Conservation (phyloP, 2,329 filamentous ascomycete genomes). For the Trematosphaeria pertusa region DNA sequence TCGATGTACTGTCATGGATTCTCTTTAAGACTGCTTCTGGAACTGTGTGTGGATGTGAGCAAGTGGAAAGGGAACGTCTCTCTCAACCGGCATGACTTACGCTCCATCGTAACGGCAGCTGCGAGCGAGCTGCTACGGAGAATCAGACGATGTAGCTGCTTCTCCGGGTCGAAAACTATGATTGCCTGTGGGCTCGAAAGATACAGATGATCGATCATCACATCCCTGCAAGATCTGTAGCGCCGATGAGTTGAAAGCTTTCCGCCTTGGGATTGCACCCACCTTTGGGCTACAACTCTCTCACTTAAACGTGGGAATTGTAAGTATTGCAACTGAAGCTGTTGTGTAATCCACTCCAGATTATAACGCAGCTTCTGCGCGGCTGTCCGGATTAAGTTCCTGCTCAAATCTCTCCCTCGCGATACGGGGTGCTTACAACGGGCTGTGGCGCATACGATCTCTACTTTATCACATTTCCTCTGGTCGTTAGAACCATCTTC, state of each 20-base stretch:
- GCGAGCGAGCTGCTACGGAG: background rate
- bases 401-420: background rate
- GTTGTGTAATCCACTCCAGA: background rate
- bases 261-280: background rate
- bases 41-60: background rate
- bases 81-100: background rate
- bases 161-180: background rate
- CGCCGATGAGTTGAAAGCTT: background rate
- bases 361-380: background rate
- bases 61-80: background rate
- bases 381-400: background rate
- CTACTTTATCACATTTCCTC: background rate
- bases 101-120: background rate
- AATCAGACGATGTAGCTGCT: background rate
- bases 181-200: background rate
- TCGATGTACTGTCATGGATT: background rate
- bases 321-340: background rate
- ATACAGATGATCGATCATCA: background rate
- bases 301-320: background rate
- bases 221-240: background rate
- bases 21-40: too few relatives aligned
- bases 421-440: too few relatives aligned
- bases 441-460: background rate
- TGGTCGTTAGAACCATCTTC: background rate
- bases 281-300: background rate